These are phyloP conservation scores for Ceratobasidium sp. DNA, from an alignment of 1,284 basidiomycete species.

Conservation along the genomic window DNA sequence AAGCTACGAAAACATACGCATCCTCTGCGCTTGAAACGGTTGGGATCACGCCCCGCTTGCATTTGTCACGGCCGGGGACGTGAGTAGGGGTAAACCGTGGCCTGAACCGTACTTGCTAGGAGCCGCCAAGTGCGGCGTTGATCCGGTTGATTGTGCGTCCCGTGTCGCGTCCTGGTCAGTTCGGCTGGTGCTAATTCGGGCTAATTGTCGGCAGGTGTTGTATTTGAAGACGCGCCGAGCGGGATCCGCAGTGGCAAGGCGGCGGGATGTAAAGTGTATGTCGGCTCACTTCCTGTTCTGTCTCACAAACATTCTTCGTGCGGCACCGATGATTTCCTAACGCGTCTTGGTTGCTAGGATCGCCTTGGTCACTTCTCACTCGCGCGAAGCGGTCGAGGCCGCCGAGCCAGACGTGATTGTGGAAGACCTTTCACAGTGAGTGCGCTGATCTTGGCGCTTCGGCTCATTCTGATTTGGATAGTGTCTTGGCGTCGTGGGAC, in stretches of 20 bases:
- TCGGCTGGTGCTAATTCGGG: background rate
- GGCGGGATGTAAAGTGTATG: constrained; percentile 38
- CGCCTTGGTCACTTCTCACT: constrained; percentile 20
- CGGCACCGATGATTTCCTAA: background rate
- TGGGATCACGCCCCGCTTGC: constrained; percentile 32
- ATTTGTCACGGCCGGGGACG: constrained; percentile 39
- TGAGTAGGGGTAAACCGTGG: constrained; percentile 39
- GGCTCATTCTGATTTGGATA: background rate
- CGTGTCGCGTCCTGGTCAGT: background rate
- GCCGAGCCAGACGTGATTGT: constrained; percentile 40
- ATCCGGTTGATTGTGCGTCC: constrained; percentile 36
- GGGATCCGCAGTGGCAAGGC: constrained; percentile 41
- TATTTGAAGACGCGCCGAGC: constrained; percentile 41
- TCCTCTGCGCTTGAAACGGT: constrained; percentile 26
- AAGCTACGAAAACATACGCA: constrained; percentile 18
- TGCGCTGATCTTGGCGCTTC: background rate
- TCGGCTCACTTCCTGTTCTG: background rate
- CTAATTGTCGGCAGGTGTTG: constrained; percentile 28
- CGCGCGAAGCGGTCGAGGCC: constrained; percentile 21
- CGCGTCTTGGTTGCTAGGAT: background rate
- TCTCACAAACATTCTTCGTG: background rate
- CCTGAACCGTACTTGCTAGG: constrained; percentile 42
- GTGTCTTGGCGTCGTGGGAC: constrained; percentile 15
- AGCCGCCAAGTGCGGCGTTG: constrained; percentile 38
- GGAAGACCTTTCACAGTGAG: constrained; percentile 39